phyloP scores from a whole-genome alignment of 2,329 filamentous ascomycete species.

The Fusarium temperatum region DNA sequence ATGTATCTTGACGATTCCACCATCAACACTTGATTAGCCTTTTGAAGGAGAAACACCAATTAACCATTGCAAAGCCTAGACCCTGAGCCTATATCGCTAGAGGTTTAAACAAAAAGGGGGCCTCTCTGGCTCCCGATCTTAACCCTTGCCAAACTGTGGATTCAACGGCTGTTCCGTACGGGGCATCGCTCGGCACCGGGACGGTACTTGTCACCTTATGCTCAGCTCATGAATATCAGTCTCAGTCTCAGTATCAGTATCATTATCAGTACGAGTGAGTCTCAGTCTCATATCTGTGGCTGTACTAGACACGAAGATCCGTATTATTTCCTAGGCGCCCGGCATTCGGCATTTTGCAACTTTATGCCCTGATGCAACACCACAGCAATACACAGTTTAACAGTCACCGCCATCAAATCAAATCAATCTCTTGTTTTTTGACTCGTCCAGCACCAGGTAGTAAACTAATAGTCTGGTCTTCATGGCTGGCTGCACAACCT shows the following conservation, averaged over 20 bases:
- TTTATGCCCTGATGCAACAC: background rate
- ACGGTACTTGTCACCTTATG: conserved; percentile 41
- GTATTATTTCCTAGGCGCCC: conserved; percentile 1
- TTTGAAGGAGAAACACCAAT: background rate
- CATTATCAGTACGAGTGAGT: background rate
- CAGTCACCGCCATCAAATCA: conserved; percentile 21
- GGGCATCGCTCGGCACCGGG: conserved; percentile 36
- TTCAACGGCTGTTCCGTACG: conserved; percentile 36
- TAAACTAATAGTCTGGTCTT: background rate
- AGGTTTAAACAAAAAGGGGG: conserved; percentile 8
- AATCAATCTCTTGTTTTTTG: background rate
- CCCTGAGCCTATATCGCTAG: background rate
- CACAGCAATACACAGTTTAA: background rate
- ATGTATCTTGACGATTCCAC: background rate
- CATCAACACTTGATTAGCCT: background rate
- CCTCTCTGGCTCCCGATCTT: conserved; percentile 9
- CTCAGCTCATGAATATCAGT: conserved; percentile 27
- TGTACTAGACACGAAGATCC: background rate
- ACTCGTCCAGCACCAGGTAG: background rate
- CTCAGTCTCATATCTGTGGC: conserved; percentile 2
- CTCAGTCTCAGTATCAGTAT: background rate
- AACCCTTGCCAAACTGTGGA: conserved; percentile 12
- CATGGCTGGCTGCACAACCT: conserved; percentile 2
- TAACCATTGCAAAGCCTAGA: background rate
- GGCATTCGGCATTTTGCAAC: conserved; percentile 30